These are phyloP conservation scores for Thelonectria discophora DNA, from an alignment of 2,329 filamentous ascomycete species.

Conservation along the genomic window DNA sequence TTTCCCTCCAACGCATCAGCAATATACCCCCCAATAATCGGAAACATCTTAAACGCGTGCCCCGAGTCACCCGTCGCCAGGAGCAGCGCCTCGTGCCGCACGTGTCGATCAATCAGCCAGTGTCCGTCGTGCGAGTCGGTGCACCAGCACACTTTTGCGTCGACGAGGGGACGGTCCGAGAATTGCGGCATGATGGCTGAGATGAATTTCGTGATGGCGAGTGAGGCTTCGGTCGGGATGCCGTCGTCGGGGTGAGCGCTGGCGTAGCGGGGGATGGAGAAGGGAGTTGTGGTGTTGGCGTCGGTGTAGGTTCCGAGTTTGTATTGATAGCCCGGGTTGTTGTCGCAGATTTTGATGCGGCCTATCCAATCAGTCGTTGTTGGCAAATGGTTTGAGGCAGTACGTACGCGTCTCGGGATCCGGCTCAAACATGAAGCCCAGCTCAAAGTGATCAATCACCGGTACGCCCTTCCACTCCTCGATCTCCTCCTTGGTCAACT, in stretches of 20 bases:
- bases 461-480: conserved; percentile 25
- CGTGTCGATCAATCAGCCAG: conserved; percentile 38
- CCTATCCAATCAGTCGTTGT: conserved; percentile 5
- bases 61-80: conserved; percentile 40
- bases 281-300: not conserved
- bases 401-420: conserved; percentile 24
- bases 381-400: too few relatives aligned
- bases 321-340: conserved; percentile 26
- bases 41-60: conserved; percentile 43
- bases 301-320: conserved; percentile 10
- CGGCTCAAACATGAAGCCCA: conserved; percentile 27
- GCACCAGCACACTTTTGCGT: conserved; percentile 40
- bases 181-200: conserved; percentile 38
- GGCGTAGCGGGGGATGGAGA: conserved; percentile 25
- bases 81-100: conserved; percentile 27
- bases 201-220: conserved; percentile 18
- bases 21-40: conserved; percentile 38
- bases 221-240: conserved; percentile 17
- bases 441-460: conserved; percentile 25
- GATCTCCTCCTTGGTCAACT: conserved; percentile 23
- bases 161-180: conserved; percentile 34
- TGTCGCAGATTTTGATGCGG: conserved; percentile 28
- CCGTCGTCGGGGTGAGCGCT: conserved; percentile 22
- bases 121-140: conserved; percentile 40
- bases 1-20: conserved; percentile 33